Conservation (phyloP, 352 stramenopile species). For the Phytophthora melonis region DNA sequence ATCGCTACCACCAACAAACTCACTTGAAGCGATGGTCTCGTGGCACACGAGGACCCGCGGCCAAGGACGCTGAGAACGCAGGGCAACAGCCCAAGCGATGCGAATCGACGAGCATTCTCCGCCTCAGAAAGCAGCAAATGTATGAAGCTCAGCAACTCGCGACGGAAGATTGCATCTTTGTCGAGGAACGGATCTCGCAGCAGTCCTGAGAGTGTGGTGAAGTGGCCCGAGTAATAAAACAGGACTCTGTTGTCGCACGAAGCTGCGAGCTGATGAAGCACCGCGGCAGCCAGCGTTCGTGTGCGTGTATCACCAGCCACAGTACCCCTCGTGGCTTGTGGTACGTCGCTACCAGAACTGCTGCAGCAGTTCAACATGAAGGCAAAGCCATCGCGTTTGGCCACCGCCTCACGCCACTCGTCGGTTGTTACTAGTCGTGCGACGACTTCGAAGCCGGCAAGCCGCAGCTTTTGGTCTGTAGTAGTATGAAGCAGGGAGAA, state of each 20-base stretch:
- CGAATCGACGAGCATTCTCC: conserved; percentile 65
- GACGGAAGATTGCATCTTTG: conserved; percentile 61
- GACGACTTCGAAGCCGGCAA: conserved; percentile 67
- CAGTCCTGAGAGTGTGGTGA: conserved; percentile 56
- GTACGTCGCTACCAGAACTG: conserved; percentile 39
- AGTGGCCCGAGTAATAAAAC: conserved; percentile 72
- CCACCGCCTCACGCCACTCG: conserved; percentile 68
- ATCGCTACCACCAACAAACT: conserved; percentile 67
- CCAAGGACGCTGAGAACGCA: conserved; percentile 64
- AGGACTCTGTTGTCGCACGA: conserved; percentile 66
- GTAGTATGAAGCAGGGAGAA: conserved; percentile 70
- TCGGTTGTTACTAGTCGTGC: conserved; percentile 67
- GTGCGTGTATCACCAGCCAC: conserved; percentile 53
- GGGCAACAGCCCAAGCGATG: conserved; percentile 62
- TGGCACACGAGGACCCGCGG: conserved; percentile 19
- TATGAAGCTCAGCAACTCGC: conserved; percentile 72
- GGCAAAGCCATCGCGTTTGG: conserved; percentile 71
- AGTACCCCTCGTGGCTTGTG: conserved; percentile 21
- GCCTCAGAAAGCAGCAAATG: conserved; percentile 64
- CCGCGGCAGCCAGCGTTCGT: conserved; percentile 56
- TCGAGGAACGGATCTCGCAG: conserved; percentile 78
- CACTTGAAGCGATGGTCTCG: conserved; percentile 41
- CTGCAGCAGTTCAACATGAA: conserved; percentile 69
- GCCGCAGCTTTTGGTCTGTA: conserved; percentile 56
- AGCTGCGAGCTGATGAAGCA: conserved; percentile 68